Evolutionary conservation across 2,329 filamentous ascomycete genomes (phyloP).

Genomic region (Lasiodiplodia hormozganensis): DNA sequence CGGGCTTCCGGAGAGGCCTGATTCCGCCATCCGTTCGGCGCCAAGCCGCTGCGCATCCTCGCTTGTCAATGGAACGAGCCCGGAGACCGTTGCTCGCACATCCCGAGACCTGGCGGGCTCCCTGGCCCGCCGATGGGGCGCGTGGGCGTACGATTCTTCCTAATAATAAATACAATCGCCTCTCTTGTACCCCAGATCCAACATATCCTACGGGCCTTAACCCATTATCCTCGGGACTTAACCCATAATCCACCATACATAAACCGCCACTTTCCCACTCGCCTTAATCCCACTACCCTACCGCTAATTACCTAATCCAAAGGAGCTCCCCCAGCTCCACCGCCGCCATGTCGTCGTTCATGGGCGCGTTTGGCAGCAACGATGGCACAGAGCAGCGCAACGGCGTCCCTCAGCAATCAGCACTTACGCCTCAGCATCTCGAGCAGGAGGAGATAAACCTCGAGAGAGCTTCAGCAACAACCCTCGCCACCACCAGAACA

Average conservation of each 20-base stretch:
- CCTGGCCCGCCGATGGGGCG: conserved; percentile 11
- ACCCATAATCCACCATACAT: not conserved
- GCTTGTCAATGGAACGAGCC: not conserved
- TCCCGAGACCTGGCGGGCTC: conserved; percentile 18
- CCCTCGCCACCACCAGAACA: conserved; percentile 27
- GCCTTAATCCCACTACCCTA: not conserved
- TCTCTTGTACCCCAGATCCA: conserved; percentile 18
- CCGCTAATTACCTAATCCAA: conserved; percentile 14
- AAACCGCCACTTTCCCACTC: not conserved
- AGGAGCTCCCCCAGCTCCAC: not conserved
- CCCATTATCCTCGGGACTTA: not conserved
- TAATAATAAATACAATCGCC: conserved; percentile 27
- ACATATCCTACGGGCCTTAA: not conserved
- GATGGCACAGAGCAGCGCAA: conserved; percentile 13
- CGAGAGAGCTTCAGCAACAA: conserved; percentile 31
- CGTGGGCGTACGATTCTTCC: not conserved
- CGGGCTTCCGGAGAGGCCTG: not conserved
- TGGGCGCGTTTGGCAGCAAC: conserved; percentile 24
- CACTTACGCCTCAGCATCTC: not conserved
- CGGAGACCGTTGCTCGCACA: conserved; percentile 4
- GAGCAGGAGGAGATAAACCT: not conserved
- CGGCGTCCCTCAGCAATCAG: conserved; percentile 9
- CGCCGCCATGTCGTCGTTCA: conserved; percentile 30
- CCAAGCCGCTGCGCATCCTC: conserved; percentile 2
- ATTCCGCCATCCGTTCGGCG: conserved; percentile 24